These are phyloP conservation scores for Physcomitrellopsis africana DNA, from an alignment of 225 moss, liverwort and hornwort species.

Conservation along the genomic window DNA sequence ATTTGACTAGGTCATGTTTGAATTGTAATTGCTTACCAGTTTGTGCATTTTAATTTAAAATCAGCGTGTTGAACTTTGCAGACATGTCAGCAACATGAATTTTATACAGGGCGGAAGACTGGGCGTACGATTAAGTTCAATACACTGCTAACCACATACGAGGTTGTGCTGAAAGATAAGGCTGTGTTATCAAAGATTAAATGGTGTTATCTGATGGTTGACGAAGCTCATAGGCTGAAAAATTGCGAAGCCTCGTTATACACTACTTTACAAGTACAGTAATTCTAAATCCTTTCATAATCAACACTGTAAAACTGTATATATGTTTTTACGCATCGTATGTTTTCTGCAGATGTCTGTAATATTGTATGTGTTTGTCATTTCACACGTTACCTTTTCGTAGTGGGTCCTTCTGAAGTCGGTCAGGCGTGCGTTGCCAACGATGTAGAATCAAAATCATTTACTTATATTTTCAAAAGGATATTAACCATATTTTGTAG, in stretches of 20 bases:
- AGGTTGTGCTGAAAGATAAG: conserved; percentile 99
- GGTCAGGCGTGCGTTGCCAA: not conserved
- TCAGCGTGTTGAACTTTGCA: conserved; percentile 25
- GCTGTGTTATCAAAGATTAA: conserved; percentile 89
- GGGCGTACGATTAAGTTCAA: conserved; percentile 91
- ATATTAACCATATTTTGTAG: conserved; percentile 5
- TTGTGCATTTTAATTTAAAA: not conserved
- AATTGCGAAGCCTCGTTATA: conserved; percentile 98
- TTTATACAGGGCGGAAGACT: conserved; percentile 83
- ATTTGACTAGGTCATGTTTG: not conserved
- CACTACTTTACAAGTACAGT: conserved; percentile 79
- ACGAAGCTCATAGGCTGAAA: conserved; percentile 98
- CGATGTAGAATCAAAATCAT: not conserved
- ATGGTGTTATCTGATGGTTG: conserved; percentile 98
- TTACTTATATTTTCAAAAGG: not conserved
- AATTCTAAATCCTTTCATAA: conserved; percentile 15
- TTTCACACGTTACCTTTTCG: not conserved
- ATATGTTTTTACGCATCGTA: conserved; percentile 1
- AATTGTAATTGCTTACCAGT: not conserved
- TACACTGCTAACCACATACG: conserved; percentile 89
- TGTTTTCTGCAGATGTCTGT: conserved; percentile 9
- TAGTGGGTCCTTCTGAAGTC: conserved; percentile 12
- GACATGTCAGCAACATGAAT: conserved; percentile 95
- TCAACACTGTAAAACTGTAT: not conserved
- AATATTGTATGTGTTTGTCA: not conserved